Percentiles rank a stretch among this genome's conserved stretches.
Conservation (phyloP, 805 yeast species). For the Suhomyces canberraensis region DNA sequence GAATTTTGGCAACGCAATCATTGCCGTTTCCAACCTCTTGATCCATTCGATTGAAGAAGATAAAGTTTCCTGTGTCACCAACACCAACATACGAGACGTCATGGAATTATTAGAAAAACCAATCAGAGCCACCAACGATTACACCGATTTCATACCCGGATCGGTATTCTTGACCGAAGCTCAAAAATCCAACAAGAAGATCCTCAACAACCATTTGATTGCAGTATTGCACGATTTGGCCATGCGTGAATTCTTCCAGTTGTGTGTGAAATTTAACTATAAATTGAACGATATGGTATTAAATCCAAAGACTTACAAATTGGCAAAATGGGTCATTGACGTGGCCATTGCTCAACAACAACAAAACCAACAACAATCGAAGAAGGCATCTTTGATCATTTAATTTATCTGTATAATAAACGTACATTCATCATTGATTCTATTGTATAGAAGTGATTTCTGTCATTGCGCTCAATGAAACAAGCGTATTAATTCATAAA, state of each 20-base stretch:
- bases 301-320: conserved; percentile 58
- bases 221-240: conserved; percentile 61
- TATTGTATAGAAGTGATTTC: too few species aligned
- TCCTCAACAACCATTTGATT: conserved; percentile 39
- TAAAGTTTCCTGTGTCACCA: conserved; percentile 49
- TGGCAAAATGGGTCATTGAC: conserved; percentile 73
- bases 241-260: conserved; percentile 59
- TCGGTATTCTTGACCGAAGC: conserved; percentile 43
- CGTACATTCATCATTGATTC: background rate
- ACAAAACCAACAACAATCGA: conserved; percentile 13
- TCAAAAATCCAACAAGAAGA: conserved; percentile 13
- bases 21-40: conserved; percentile 56
- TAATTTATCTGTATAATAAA: background rate
- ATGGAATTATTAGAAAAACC: conserved; percentile 59
- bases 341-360: conserved; percentile 53
- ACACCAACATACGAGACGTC: conserved; percentile 53
- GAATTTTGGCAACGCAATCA: conserved; percentile 58
- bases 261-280: conserved; percentile 61
- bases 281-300: conserved; percentile 63
- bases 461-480: too few species aligned
- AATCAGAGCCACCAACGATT: conserved; percentile 40
- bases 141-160: conserved; percentile 38
- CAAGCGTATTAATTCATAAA: too few species aligned
- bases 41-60: conserved; percentile 65
- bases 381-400: background rate